Base-by-base conservation (phyloP, 257 asterid species). In the Ilex aquifolium region DNA sequence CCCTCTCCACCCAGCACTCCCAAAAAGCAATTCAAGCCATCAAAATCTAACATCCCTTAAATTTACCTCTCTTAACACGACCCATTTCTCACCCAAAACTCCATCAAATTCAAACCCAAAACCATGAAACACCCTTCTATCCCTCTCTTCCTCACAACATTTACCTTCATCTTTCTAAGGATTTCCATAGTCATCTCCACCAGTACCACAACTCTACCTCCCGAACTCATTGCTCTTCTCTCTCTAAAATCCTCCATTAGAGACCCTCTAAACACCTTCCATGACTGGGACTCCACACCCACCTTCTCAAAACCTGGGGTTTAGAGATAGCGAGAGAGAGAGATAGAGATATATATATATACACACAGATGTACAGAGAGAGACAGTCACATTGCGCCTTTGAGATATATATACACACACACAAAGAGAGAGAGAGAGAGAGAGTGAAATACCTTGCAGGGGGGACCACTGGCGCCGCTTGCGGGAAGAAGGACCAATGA, bases 231-330 rank as follows among this genome's bases (percentile, higher is more conserved):
- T 1, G 74, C 89, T 2, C 95, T 92, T 13, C 82, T 87, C 7
- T 67, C 96, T 0, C 70, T 92, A 3, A 92, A 89, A 71, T 73
- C 88, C 14, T 79, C 91, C 42, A 77, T 92, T 10, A 63, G 32
- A 10, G 96, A 85, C 77, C 91, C 95, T 13, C 72, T 60, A n/a
- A 80, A 76, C 70, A 65, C 83, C 10, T 78, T 92, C 71, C 77
- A 14, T 6, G 91, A 82, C 50, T 92, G 99, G 99, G 84, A 85
- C 30, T 78, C 86, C 4, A 13, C 80, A 0, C 55, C 71, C 3
- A 62, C 74, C 0, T 79, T 71, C 39, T 62, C 90, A 49, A 60
- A 66, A 56, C 78, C 81, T 2, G 72, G 69, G 14, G 61, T 62
- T 13, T n/a, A n/a, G n/a, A n/a, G n/a, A n/a, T n/a, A n/a, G n/a